Evolutionary conservation across 495 filamentous ascomycete genomes (phyloP), one percentile per base, ranked within the genome.

Genomic region (Clavariopsis aquatica): DNA sequence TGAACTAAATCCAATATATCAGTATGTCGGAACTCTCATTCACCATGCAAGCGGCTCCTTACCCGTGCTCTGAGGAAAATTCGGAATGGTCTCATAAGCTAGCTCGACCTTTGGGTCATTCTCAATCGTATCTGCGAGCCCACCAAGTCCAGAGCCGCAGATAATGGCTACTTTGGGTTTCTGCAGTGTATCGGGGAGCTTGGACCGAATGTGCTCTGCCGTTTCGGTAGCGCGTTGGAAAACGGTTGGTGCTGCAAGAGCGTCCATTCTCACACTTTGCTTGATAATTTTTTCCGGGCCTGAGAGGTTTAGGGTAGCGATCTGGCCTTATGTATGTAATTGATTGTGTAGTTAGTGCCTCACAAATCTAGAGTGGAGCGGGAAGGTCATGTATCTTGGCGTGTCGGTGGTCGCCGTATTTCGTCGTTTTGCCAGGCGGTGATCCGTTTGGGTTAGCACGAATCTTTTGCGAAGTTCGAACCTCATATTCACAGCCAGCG

Each of bases 61-160:
- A 90, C 88, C 88, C 54, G 85, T 87, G 47, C 83, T 79, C 52
- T 73, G 74, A 27, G 88, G 86, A 67, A 91, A 90, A 61, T 87
- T 74, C 22, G 87, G 87, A 59, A 91, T 86, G 27, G 82, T 74
- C 8, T 72, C 69, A 72, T 91, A 92, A 9, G 82, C 77, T 66
- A 84, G 80, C 72, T 89, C 87, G 58, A 77, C 71, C 57, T 79
- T 80, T 29, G 79, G 79, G 26, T 78, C 74, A 47, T 73, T 62
- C 31, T 86, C 68, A n/a, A 91, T 77, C 13, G 81, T 84, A 34
- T 82, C 77, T 49, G 79, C 83, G n/a, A 91, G 79, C 8, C 85
- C 86, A 22, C 87, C 87, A 15, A 92, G 75, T 15, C 89, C 89
- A 56, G 87, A 89, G 20, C 89, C 89, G 72, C 89, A 90, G 41